Evolutionary conservation across 441 rosid genomes (phyloP).

Genomic region (Geranium incanum): DNA sequence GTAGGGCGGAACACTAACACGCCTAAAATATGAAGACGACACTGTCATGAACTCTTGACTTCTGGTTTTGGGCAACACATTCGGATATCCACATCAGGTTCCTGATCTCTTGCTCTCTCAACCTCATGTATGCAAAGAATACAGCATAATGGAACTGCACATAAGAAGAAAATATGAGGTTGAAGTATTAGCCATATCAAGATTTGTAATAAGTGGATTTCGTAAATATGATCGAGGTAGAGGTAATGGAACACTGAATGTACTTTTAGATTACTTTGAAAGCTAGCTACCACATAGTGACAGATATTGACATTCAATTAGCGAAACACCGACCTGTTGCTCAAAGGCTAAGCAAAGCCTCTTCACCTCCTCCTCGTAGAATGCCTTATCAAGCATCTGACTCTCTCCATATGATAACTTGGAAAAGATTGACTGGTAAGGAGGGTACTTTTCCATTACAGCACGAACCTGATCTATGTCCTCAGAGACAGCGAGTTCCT

Average conservation of each 20-base stretch:
- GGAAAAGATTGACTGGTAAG: slow-evolving; percentile 75
- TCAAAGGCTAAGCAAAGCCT: slow-evolving; percentile 93
- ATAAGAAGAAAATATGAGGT: neutral
- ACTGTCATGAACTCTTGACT: slow-evolving; percentile 93
- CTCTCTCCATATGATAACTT: slow-evolving; percentile 87
- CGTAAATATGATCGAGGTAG: neutral
- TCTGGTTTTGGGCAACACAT: slow-evolving; percentile 97
- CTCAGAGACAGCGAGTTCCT: slow-evolving; percentile 90
- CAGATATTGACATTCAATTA: neutral
- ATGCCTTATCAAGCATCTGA: slow-evolving; percentile 93
- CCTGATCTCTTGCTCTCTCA: slow-evolving; percentile 97
- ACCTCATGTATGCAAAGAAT: slow-evolving; percentile 89
- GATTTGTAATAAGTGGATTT: neutral
- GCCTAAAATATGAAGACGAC: slow-evolving; percentile 79
- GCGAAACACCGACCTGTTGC: slow-evolving; percentile 63
- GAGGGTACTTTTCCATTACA: slow-evolving; percentile 88
- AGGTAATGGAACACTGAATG: neutral
- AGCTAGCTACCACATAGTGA: too few species aligned
- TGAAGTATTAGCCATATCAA: neutral
- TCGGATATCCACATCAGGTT: slow-evolving; percentile 97
- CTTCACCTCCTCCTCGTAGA: slow-evolving; percentile 94
- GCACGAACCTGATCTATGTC: slow-evolving; percentile 97
- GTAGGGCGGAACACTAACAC: neutral
- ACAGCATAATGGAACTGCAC: slow-evolving; percentile 87
- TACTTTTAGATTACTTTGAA: neutral